Conservation (phyloP, 2,329 filamentous ascomycete species). For the Hypoxylon sp. region DNA sequence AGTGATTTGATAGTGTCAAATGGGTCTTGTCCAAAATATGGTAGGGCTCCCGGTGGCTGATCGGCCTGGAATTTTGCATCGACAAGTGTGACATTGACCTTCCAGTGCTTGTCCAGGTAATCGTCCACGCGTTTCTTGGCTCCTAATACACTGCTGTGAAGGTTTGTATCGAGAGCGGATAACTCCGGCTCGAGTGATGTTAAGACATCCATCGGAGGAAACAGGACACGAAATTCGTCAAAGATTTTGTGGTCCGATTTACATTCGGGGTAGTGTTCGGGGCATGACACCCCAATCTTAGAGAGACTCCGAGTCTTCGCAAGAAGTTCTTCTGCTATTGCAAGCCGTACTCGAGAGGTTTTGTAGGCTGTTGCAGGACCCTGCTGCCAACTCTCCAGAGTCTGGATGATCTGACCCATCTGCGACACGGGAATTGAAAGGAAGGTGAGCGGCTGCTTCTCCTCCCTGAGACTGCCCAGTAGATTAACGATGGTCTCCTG, state of each 20-base stretch:
- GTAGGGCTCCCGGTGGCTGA: background rate
- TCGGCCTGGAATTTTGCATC: conserved; percentile 27
- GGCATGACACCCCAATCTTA: no score
- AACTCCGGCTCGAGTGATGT: conserved; percentile 24
- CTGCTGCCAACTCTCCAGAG: conserved; percentile 20
- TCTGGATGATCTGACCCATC: conserved; percentile 5
- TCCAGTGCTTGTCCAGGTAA: conserved; percentile 35
- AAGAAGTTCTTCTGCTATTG: background rate
- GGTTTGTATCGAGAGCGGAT: conserved; percentile 8
- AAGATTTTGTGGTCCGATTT: conserved; percentile 28
- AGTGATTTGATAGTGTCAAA: conserved; percentile 9
- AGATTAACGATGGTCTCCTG: conserved; percentile 25
- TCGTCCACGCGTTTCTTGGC: conserved; percentile 7
- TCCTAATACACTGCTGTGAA: background rate
- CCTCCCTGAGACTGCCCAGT: conserved; percentile 20
- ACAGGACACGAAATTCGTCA: conserved; percentile 31
- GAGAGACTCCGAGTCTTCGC: no score
- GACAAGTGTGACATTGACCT: conserved; percentile 35
- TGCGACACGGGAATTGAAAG: conserved; percentile 22
- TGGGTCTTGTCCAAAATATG: conserved; percentile 17
- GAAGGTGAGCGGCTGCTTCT: conserved; percentile 24
- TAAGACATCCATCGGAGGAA: conserved; percentile 23
- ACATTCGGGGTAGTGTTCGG: conserved; percentile 10
- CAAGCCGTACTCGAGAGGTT: conserved; percentile 15
- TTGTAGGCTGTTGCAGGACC: conserved; percentile 12